These are phyloP conservation scores for Sphagnum magellanicum DNA, from an alignment of 228 moss, liverwort and hornwort genomes.

Conservation along the genomic window DNA sequence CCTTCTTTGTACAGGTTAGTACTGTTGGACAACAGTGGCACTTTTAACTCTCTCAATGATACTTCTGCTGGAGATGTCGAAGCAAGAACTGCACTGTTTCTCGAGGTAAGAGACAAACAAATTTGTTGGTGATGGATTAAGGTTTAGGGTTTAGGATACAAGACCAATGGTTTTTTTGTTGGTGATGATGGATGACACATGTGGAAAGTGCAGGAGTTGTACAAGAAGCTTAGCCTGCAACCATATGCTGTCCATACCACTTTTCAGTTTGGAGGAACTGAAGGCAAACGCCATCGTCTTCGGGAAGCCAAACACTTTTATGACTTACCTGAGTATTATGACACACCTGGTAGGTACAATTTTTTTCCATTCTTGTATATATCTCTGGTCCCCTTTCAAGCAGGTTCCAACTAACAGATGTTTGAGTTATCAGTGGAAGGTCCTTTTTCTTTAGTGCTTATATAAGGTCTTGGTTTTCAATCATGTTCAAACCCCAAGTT, in stretches of 20 bases:
- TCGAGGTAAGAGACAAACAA: too few species aligned
- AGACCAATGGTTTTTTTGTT: too few species aligned
- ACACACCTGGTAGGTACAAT: slow-evolving; percentile 52
- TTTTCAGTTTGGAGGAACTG: slow-evolving; percentile 89
- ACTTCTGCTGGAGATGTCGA: too few species aligned
- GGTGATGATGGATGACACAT: too few species aligned
- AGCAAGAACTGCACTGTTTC: too few species aligned
- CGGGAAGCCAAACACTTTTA: slow-evolving; percentile 75
- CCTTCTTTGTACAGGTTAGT: slow-evolving; percentile 82
- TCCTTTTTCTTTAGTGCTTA: neutral
- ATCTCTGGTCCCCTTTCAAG: neutral
- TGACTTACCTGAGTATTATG: slow-evolving; percentile 71
- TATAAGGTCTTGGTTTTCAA: too few species aligned
- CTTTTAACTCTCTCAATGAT: too few species aligned
- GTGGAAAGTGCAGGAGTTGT: slow-evolving; percentile 39
- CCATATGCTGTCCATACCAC: slow-evolving; percentile 94
- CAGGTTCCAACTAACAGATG: neutral
- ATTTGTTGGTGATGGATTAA: too few species aligned
- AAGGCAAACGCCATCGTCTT: slow-evolving; percentile 88
- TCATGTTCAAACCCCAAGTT: too few species aligned
- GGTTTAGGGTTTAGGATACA: too few species aligned
- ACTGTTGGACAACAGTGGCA: neutral
- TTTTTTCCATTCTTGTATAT: neutral
- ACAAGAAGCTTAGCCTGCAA: slow-evolving; percentile 77
- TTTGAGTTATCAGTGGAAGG: neutral